Evolutionary conservation across 2,329 filamentous ascomycete genomes (phyloP).

Genomic region (Pseudocercospora vitis): DNA sequence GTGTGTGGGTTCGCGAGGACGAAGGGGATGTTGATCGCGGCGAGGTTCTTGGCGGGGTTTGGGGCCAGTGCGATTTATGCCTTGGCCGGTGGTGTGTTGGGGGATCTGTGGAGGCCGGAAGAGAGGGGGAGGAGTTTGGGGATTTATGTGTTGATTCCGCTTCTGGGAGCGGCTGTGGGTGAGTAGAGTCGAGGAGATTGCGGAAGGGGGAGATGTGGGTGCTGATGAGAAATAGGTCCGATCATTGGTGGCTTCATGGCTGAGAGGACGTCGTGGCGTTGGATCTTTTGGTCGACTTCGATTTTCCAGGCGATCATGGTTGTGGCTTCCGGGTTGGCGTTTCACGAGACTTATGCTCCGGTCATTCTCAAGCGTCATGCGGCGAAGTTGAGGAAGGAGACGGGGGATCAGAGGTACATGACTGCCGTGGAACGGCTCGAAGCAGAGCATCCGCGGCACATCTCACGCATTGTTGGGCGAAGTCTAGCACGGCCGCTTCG

Average conservation of each 20-base stretch:
- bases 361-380: conserved; percentile 43
- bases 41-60: conserved; percentile 52
- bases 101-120: conserved; percentile 25
- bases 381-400: conserved; percentile 38
- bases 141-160: conserved; percentile 24
- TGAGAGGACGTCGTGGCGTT: conserved; percentile 42
- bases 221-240: conserved; percentile 15
- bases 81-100: conserved; percentile 26
- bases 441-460: conserved; percentile 1
- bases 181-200: neutral
- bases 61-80: conserved; percentile 46
- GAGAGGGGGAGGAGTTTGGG: conserved; percentile 23
- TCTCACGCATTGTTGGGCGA: conserved; percentile 28
- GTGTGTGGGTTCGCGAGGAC: conserved; percentile 47
- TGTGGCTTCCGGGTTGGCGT: conserved; percentile 32
- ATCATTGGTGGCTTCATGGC: conserved; percentile 42
- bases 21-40: conserved; percentile 46
- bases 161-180: conserved; percentile 25
- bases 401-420: conserved; percentile 45
- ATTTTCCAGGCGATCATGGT: conserved; percentile 32
- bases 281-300: conserved; percentile 47
- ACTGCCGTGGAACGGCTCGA: conserved; percentile 50
- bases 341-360: conserved; percentile 43
- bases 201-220: neutral
- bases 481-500: conserved; percentile 44